Evolutionary conservation across 345 rosid genomes (phyloP), one percentile per base, ranked within the genome.

Genomic region (Litchi chinensis): DNA sequence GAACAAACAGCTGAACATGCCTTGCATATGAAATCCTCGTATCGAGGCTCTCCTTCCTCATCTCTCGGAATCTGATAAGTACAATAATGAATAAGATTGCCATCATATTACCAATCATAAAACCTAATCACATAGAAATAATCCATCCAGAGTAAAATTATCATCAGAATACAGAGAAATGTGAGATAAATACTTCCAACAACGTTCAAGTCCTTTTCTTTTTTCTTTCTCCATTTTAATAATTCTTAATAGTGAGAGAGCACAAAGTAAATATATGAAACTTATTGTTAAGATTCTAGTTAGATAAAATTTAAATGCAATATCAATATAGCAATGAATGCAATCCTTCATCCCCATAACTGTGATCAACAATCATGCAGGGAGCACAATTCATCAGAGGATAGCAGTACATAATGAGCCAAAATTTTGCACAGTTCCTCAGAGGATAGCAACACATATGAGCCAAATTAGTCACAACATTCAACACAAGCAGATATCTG

Each of bases 1-100:
- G 93, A 92, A 81, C 94, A 93, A 76, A 79, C 70, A 18, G 82
- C 81, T 7, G 96, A 90, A 83, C 99, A 96, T 48, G 79, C 82
- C 82, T 86, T 85, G 88, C 99, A 94, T 80, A 94, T 88, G 81
- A 96, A 92, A 78, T 96, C 99, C 70, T 92, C 98, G 70, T 93
- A 96, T 19, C 88, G 72, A 40, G 95, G 97, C 68, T 91, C 98
- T 64, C 97, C 98, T 80, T 96, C 98, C 70, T 90, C 95, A 68
- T 93, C 98, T 79, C 87, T 89, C 32, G 95, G 97, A 79, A 94
- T 93, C 98, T 96, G 89, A 78, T 59, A 48, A 75, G 73, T 65
- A 40, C 52, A 65, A 18, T 37, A 50, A 18, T 3, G 26, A 59
- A 65, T 65, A 21, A 4, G 52, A n/a, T 39, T 54, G 9, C 40